Evolutionary conservation across 306 rosid species (phyloP), one percentile per base, ranked within the genome.

Genomic region (Dalbergia cultrata): DNA sequence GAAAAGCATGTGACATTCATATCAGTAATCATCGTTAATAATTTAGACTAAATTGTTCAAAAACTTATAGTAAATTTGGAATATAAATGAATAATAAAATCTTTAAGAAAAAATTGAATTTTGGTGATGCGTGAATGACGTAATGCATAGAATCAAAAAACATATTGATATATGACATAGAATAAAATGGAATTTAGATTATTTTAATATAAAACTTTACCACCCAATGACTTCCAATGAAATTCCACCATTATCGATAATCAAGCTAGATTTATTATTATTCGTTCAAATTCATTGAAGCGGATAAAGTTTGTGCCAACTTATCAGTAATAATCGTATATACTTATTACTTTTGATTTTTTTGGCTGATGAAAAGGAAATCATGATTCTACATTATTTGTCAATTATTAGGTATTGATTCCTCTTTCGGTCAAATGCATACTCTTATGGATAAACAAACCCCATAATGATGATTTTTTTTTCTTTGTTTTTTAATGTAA

Each of bases 231-330:
- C 13, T 31, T 16, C 12, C 8, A 0, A 5, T 34, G 49, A 71
- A 71, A 71, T 54, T 71, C 64, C 33, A 52, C 11, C 64, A 17
- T 53, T 16, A 11, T 33, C 4, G 16, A 26, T 33, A 33, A 52
- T 52, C 26, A 26, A 26, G 31, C 31, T 31, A 1, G 12, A 52
- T 10, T 50, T 16, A 47, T 39, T 22, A 44, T 69, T 50, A 52
- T 16, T n/a, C 35, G 65, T 17, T 53, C 49, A 54, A 72, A 71
- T 71, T 71, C 50, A 71, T 16, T 53, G 64, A n/a, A 71, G 64
- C 64, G 50, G 34, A 71, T 35, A 72, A 54, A 72, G 34, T 22
- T 17, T 35, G 19, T 34, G 39, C 50, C 76, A 3, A 34, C 43
- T 12, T 3, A 70, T 52, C 44, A 47, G 9, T 50, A 70, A 49